Conservation (phyloP, 192 early-diverging fungal genomes). For the Gorgonomyces haynaldii region DNA sequence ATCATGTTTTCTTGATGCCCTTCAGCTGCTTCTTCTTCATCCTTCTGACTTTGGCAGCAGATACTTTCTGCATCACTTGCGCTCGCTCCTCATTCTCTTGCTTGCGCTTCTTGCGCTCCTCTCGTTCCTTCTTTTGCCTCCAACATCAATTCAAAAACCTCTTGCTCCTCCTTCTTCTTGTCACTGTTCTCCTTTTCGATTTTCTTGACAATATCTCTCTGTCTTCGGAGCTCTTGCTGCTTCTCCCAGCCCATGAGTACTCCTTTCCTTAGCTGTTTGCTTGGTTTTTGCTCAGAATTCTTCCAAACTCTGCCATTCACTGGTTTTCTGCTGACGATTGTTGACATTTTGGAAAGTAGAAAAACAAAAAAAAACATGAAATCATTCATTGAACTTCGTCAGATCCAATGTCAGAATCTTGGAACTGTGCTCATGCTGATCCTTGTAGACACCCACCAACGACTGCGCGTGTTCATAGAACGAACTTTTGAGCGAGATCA, state of each 20-base stretch:
- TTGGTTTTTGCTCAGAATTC: no score
- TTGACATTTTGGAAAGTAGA: no score
- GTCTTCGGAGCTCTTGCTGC: conserved; percentile 35
- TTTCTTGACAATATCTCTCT: conserved; percentile 24
- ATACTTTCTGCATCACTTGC: conserved; percentile 31
- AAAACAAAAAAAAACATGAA: no score
- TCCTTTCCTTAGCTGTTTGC: no score
- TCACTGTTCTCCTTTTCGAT: conserved; percentile 44
- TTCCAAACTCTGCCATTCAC: no score
- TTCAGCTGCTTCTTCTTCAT: conserved; percentile 40
- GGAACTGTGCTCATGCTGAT: conserved; percentile 73
- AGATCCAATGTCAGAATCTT: conserved; percentile 60
- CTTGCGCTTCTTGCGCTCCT: conserved; percentile 42
- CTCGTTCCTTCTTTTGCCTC: conserved; percentile 30
- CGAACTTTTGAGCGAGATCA: conserved; percentile 90
- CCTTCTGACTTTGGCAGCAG: conserved; percentile 30
- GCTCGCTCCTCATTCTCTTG: conserved; percentile 30
- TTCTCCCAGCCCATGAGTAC: conserved; percentile 56
- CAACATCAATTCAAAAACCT: conserved; percentile 29
- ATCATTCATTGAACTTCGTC: conserved; percentile 2
- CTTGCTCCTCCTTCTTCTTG: conserved; percentile 32
- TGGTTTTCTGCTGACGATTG: no score
- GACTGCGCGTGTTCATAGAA: conserved; percentile 88
- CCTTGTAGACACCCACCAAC: conserved; percentile 92
- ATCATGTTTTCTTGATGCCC: no score